Conservation (phyloP, 164 flowering plant genomes). For the Kalanchoe fedtschenkoi region DNA sequence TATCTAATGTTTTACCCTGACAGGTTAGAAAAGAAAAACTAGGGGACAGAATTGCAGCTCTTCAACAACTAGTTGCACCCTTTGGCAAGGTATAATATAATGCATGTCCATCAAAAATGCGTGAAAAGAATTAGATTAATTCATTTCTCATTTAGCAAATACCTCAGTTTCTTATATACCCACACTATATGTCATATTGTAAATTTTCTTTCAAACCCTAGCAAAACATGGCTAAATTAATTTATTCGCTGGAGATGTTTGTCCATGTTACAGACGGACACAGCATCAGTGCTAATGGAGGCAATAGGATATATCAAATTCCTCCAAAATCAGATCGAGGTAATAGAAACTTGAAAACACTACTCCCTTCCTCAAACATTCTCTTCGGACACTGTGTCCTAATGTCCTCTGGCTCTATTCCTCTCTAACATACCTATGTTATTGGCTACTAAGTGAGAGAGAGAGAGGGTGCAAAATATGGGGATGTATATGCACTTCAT, state of each 20-base stretch:
- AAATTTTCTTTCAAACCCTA: too few relatives aligned
- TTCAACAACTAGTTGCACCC: constrained; percentile 91
- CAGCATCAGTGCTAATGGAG: constrained; percentile 93
- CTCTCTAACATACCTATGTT: not conserved
- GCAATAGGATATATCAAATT: constrained; percentile 95
- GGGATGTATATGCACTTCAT: not conserved
- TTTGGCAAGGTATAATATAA: constrained; percentile 93
- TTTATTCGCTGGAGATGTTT: too few relatives aligned
- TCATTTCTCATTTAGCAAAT: too few relatives aligned
- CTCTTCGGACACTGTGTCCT: constrained; percentile 8
- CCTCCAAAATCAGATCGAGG: constrained; percentile 93
- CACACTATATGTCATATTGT: too few relatives aligned
- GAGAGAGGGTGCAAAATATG: not conserved
- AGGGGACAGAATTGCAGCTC: constrained; percentile 91
- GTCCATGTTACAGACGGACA: constrained; percentile 89
- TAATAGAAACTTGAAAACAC: constrained; percentile 15
- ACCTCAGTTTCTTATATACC: not conserved
- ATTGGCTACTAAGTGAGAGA: not conserved
- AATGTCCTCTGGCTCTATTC: not conserved
- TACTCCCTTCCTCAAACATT: constrained; percentile 14
- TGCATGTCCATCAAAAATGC: too few relatives aligned
- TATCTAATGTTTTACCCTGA: not conserved
- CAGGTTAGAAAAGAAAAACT: constrained; percentile 92
- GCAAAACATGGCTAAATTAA: too few relatives aligned
- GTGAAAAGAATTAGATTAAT: too few relatives aligned